A percentile compares a stretch with the other conserved stretches of the same genome.
Evolutionary conservation across 2,329 filamentous ascomycete species (phyloP).

Genomic region (Botrytis fabae): DNA sequence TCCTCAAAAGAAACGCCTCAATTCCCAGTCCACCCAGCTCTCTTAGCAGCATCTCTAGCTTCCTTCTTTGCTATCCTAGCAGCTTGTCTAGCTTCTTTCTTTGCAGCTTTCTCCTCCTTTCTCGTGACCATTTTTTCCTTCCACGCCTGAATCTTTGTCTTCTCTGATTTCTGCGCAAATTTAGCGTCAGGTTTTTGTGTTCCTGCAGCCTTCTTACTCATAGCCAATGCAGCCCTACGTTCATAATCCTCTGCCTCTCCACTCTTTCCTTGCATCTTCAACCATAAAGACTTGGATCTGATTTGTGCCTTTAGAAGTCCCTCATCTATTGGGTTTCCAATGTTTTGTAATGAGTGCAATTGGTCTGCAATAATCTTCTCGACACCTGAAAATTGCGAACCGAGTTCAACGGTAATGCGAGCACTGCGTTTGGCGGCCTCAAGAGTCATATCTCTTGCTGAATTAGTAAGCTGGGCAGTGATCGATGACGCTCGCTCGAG

Average conservation of each 20-base stretch:
- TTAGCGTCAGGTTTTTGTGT: not conserved
- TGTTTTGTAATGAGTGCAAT: slow-evolving; percentile 42
- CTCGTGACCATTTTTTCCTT: not conserved
- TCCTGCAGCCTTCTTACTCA: slow-evolving; percentile 23
- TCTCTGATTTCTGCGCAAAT: not conserved
- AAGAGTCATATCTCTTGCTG: slow-evolving; percentile 34
- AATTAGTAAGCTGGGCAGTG: slow-evolving; percentile 28
- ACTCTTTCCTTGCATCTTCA: slow-evolving; percentile 52
- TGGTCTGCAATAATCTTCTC: slow-evolving; percentile 42
- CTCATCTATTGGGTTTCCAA: slow-evolving; percentile 47
- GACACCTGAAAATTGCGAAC: slow-evolving; percentile 37
- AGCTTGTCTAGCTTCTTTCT: slow-evolving; percentile 14
- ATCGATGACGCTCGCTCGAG: slow-evolving; percentile 31
- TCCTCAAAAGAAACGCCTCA: slow-evolving; percentile 20
- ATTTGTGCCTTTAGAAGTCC: slow-evolving; percentile 55
- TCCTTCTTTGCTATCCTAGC: slow-evolving; percentile 2
- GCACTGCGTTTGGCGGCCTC: slow-evolving; percentile 38
- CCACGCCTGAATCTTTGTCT: not conserved
- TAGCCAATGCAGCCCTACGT: slow-evolving; percentile 47
- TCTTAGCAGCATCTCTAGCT: slow-evolving; percentile 5
- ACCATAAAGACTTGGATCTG: slow-evolving; percentile 57
- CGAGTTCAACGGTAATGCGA: slow-evolving; percentile 36
- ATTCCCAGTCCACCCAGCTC: not conserved
- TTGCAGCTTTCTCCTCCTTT: slow-evolving; percentile 20
- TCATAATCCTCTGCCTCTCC: slow-evolving; percentile 51